Evolutionary conservation across 2,329 filamentous ascomycete species (phyloP), one percentile per base, ranked within the genome.

Genomic region (Sporothrix curviconia): DNA sequence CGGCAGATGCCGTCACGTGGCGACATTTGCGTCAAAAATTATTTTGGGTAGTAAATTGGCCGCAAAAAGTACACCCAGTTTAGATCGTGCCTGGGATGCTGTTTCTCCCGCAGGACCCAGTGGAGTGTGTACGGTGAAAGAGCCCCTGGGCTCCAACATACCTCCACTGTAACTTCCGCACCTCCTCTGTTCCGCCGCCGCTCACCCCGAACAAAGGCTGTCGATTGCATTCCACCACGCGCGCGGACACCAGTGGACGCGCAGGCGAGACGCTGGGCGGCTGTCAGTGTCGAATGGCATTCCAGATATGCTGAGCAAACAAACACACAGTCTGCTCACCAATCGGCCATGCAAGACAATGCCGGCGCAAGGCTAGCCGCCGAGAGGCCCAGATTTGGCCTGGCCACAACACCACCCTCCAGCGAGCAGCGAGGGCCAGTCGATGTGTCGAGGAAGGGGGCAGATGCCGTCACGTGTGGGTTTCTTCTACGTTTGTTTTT

Each of bases 301-400:
- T n/a, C n/a, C 28, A 11, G 28, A 5, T 11, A 32, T 5, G 28
- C 28, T 32, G 28, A 32, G 28, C 28, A 32, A 11, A n/a, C n/a
- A n/a, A n/a, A n/a, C n/a, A n/a, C n/a, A n/a, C n/a, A n/a, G n/a
- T n/a, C n/a, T n/a, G n/a, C 46, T 50, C 46, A 14, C 47, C 49
- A 51, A 51, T 51, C n/a, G 15, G 34, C 32, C 49, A 19, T 37
- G 14, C 37, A 40, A 17, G 37, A 9, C 37, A 43, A 44, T 37
- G 51, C 39, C 44, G 44, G 51, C 39, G n/a, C 37, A 43, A 44
- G 51, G 51, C 39, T 54, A 54, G 51, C 39, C 51, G 51, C 39
- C 51, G 51, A 43, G 51, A 43, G 34, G n/a, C 36, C n/a, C 28
- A 53, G 50, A 15, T 39, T 32, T n/a, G 34, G 34, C 49, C 49